Base-by-base conservation (phyloP, 345 rosid genomes). In the Eucalyptus cloeziana region DNA sequence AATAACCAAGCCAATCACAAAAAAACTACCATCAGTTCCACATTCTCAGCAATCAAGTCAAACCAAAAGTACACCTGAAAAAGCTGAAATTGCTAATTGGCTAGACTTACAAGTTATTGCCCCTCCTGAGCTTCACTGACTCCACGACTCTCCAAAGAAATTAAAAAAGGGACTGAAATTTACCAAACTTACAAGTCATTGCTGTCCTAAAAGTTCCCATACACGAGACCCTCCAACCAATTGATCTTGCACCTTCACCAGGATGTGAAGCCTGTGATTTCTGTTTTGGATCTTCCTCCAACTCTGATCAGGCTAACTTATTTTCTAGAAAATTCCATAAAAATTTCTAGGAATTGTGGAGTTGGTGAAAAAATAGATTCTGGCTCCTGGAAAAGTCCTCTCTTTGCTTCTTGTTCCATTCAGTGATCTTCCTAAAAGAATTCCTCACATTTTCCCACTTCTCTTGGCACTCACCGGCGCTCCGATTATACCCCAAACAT, bases 381-480 rank as follows among this genome's bases (percentile, higher is more conserved):
- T 76, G 85, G 47, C 47, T 76, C 85, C 85, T 40, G 47, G 85
- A 76, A 40, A 76, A 76, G 15, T 76, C 85, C 30, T 76, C 85
- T 76, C 85, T 76, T 76, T 30, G 31, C 92, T 91, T 92, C 89
- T 90, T 83, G 86, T 90, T 44, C 88, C 88, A 92, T 76, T 89
- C 89, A 17, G 90, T 90, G 76, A 88, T 87, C 91, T 91, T 90
- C 88, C 89, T 89, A 40, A 92, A 88, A 76, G 90, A 89, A 79
- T 89, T 88, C 30, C 89, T 91, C 90, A 93, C 89, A 24, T 47
- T 91, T 44, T 94, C 92, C 96, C 96, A 94, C 88, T 93, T 94
- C 88, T 92, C 92, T 44, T 88, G 90, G 67, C 92, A 93, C 86
- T 92, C 94, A 62, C 37, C 64, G n/a, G 89, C 87, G 81, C 60